Conservation (phyloP, 148 eudicot species). For the Drosera capensis region DNA sequence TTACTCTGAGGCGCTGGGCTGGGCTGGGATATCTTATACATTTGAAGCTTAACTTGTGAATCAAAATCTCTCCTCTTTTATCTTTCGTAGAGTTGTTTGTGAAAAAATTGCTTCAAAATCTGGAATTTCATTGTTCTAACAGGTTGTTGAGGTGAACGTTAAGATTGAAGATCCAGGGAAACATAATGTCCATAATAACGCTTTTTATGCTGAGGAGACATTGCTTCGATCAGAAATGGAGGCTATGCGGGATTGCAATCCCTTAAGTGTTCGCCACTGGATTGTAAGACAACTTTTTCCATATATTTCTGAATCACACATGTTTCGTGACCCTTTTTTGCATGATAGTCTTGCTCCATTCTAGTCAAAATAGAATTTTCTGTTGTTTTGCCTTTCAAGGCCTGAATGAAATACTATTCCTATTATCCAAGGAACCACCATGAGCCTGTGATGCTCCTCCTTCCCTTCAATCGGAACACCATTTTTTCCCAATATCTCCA, state of each 20-base stretch:
- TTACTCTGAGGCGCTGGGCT: too few species aligned
- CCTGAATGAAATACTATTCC: too few species aligned
- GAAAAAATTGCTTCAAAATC: not conserved
- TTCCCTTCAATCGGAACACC: too few species aligned
- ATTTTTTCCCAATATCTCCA: too few species aligned
- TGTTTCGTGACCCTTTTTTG: not conserved
- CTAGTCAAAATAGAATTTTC: too few species aligned
- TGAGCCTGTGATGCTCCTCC: too few species aligned
- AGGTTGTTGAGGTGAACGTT: conserved; percentile 94
- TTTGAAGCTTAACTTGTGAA: too few species aligned
- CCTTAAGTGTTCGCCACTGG: conserved; percentile 95
- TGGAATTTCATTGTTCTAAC: not conserved
- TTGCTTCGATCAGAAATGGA: conserved; percentile 69
- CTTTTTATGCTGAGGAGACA: conserved; percentile 88
- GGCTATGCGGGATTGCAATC: conserved; percentile 90
- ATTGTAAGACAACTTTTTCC: conserved; percentile 60
- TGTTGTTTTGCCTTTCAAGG: too few species aligned
- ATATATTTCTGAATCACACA: too few species aligned
- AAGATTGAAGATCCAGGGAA: conserved; percentile 90
- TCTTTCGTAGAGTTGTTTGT: not conserved
- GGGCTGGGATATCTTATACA: too few species aligned
- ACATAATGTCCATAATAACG: conserved; percentile 76
- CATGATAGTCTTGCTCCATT: too few species aligned
- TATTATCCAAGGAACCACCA: too few species aligned
- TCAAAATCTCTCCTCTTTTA: not conserved